Conservation (phyloP, 352 stramenopile genomes). For the Globisporangium cystogenes region DNA sequence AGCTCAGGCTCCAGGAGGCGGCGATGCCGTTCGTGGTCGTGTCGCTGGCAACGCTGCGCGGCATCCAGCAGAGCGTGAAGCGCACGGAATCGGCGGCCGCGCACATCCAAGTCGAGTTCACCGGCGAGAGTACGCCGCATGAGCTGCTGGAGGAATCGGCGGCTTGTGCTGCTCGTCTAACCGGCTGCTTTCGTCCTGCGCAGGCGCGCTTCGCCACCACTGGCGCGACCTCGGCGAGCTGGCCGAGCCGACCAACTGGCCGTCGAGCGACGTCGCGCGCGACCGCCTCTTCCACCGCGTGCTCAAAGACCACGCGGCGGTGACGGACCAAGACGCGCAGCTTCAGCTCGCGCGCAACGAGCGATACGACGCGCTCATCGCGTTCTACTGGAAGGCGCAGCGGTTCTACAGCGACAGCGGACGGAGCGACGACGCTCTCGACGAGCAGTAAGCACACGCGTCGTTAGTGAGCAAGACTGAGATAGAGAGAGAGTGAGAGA, state of each 20-base stretch:
- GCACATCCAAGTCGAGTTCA: constrained; percentile 60
- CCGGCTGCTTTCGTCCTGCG: neutral
- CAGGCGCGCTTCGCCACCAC: constrained; percentile 56
- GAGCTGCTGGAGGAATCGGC: no score
- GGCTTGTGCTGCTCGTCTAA: neutral
- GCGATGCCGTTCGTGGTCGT: constrained; percentile 49
- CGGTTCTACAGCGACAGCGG: constrained; percentile 20
- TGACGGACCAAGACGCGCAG: constrained; percentile 38
- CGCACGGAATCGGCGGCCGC: constrained; percentile 14
- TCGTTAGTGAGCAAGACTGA: no score
- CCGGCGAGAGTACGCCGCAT: constrained; percentile 40
- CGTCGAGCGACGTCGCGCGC: constrained; percentile 26
- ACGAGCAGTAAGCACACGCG: neutral
- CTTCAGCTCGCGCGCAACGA: constrained; percentile 39
- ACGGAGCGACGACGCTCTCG: neutral
- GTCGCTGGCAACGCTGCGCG: constrained; percentile 1
- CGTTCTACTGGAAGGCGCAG: constrained; percentile 31
- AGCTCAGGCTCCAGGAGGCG: constrained; percentile 14
- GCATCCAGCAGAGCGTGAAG: neutral
- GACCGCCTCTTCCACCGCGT: constrained; percentile 64
- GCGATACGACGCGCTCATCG: constrained; percentile 41
- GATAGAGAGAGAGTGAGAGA: neutral
- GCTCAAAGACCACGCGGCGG: constrained; percentile 52
- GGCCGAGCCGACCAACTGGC: constrained; percentile 49
- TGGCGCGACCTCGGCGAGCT: constrained; percentile 53